Conservation (phyloP, 306 rosid genomes). For the Glycyrrhiza uralensis region DNA sequence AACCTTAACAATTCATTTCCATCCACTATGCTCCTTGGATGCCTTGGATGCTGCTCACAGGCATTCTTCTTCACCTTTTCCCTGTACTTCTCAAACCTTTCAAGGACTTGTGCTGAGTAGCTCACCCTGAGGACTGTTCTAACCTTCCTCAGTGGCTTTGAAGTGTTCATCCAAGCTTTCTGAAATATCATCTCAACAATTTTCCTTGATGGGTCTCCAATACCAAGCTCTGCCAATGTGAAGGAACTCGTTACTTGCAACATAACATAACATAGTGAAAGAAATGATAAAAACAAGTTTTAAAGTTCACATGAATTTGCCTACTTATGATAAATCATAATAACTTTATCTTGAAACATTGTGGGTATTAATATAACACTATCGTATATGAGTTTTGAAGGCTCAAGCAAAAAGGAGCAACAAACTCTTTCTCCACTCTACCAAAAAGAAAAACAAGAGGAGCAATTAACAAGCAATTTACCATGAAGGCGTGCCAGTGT, state of each 20-base stretch:
- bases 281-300: not conserved
- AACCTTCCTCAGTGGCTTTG: constrained; percentile 44
- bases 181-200: constrained; percentile 67
- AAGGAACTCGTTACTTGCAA: not conserved
- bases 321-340: constrained; percentile 14
- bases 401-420: not conserved
- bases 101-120: constrained; percentile 39
- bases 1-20: constrained; percentile 65
- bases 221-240: constrained; percentile 40
- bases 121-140: constrained; percentile 52
- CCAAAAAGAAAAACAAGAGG: not conserved
- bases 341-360: not conserved
- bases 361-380: not conserved
- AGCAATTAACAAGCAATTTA: constrained; percentile 26
- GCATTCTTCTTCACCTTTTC: constrained; percentile 61
- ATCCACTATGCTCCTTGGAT: constrained; percentile 62
- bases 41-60: constrained; percentile 32
- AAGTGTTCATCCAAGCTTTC: constrained; percentile 51
- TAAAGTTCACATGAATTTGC: not conserved
- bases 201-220: constrained; percentile 64
- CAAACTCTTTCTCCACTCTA: too few species aligned
- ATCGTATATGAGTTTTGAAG: not conserved
- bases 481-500: constrained; percentile 46
- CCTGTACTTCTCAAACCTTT: constrained; percentile 62
- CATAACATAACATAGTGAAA: not conserved